Base-by-base conservation (phyloP, 805 yeast genomes). In the Sugiyamaella chiloensis region DNA sequence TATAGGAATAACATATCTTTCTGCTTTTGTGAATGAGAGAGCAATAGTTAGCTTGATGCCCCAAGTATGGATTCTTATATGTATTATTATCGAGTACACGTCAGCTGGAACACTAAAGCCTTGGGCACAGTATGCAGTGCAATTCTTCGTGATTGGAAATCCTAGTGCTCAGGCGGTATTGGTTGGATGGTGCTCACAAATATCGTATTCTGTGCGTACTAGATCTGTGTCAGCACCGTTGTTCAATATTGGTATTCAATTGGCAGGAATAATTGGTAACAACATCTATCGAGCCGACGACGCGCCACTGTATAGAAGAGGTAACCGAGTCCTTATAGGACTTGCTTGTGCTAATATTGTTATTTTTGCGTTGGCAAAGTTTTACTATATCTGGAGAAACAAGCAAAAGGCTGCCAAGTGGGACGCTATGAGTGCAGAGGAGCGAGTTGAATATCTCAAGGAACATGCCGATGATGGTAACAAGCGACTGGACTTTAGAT, bases 211-310 rank as follows among this genome's bases (percentile, higher is more conserved):
- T 1, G 84, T 83, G 24, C 65, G 81, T 8, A 68, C 78, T 2
- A 67, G 89, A 53, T 77, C 88, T 0, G 79, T 83, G 4, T 73
- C 83, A 8, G 76, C 86, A 0, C 80, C 88, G 0, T 47, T 83
- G 37, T 81, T 77, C 59, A 84, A 83, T 55, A 80, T 82, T 70
- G 74, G 72, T 59, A 77, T 76, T 1, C 89, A 83, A 57, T 68
- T 78, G 0, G 83, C 80, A 0, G 63, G 70, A 17, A 79, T 83
- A 42, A 66, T 75, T 5, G 67, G 79, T 2, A 66, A 80, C 7
- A 76, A 82, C 56, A 71, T 84, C 4, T 84, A 83, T 61, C 64
- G 81, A 40, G 60, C 60, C 1, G 74, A 71, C 39, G 90, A 84
- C 58, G 66, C 65, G 35, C 89, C 89, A 1, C 58, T 71, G 30